Percentiles rank a stretch among this genome's conserved stretches.
These are phyloP conservation scores for Ascochyta pisi DNA, from an alignment of 2,329 filamentous ascomycete genomes.

Conservation along the genomic window DNA sequence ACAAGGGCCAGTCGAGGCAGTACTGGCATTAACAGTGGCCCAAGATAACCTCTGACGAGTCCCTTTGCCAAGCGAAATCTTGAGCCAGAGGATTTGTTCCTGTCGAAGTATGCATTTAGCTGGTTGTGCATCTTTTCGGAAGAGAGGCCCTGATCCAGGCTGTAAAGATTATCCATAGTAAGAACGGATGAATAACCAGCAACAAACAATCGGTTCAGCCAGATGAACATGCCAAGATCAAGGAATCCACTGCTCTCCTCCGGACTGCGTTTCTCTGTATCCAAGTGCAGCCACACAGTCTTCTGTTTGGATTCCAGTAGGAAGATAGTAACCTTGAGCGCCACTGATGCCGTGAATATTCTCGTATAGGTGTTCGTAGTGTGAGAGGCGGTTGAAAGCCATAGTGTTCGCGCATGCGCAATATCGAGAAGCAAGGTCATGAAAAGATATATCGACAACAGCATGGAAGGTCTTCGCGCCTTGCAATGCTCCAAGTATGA, in stretches of 20 bases:
- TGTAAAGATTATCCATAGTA: constrained; percentile 38
- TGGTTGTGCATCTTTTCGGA: constrained; percentile 3
- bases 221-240: constrained; percentile 45
- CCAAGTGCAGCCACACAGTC: constrained; percentile 31
- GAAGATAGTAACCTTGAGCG: constrained; percentile 26
- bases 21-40: constrained; percentile 22
- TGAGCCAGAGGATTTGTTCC: constrained; percentile 19
- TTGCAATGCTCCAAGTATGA: constrained; percentile 23
- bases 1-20: constrained; percentile 30
- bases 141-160: constrained; percentile 29
- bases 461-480: constrained; percentile 22
- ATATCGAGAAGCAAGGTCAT: constrained; percentile 25
- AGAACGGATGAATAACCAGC: constrained; percentile 39
- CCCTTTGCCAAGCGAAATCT: constrained; percentile 30
- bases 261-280: constrained; percentile 34
- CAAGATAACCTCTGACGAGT: constrained; percentile 28
- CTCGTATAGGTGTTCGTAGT: constrained; percentile 15
- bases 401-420: constrained; percentile 23
- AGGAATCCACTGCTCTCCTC: constrained; percentile 47
- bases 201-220: constrained; percentile 46
- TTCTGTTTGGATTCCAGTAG: constrained; percentile 35
- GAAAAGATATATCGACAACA: constrained; percentile 22
- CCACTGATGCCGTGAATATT: constrained; percentile 22
- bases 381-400: constrained; percentile 6
- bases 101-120: constrained; percentile 7